Evolutionary conservation across 768 basidiomycete genomes (phyloP), one percentile per base, ranked within the genome.

Genomic region (Rhodosporidiobolus odoratus): DNA sequence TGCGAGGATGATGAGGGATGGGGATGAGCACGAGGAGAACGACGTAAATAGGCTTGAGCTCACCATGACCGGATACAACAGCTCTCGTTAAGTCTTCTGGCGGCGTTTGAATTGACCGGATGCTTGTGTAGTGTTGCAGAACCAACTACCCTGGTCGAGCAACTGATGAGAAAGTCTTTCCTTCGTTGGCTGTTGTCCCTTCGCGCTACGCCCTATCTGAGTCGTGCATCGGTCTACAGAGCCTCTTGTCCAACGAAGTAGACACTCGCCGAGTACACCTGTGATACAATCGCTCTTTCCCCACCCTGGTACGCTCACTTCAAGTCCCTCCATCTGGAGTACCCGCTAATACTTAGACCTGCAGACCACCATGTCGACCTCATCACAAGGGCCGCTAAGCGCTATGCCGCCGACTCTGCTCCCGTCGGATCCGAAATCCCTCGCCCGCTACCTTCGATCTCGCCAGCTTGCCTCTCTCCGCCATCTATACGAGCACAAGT

Each of bases 381-480:
- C 25, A 38, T 17, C 45, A 35, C 30, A 37, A 41, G n/a, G n/a
- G n/a, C n/a, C n/a, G n/a, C n/a, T n/a, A n/a, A n/a, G n/a, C 56
- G 15, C 62, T 23, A 13, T 65, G 12, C 63, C 64, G 1, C 64
- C 48, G 2, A 65, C 64, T 17, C 64, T 37, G 21, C 63, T 66
- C 34, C 65, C 68, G 9, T 34, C 61, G 23, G 58, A 69, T 37
- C 66, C 65, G 23, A 32, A 35, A 2, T 27, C 61, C 38, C 62
- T 68, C 38, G 17, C 71, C 8, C 59, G 56, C 37, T 73, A 69
- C 63, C 50, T 73, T 47, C 68, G 66, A 10, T 53, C 58, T 23
- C 50, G 32, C 5, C 72, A 73, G 34, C 72, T 73, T 61, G 41
- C 60, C 35, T 47, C 68, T 6, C 68, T 73, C 25, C 72, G 68